Percentiles rank a stretch among this genome's conserved stretches.
Conservation (phyloP, 345 rosid genomes). For the Nasturtium officinale region DNA sequence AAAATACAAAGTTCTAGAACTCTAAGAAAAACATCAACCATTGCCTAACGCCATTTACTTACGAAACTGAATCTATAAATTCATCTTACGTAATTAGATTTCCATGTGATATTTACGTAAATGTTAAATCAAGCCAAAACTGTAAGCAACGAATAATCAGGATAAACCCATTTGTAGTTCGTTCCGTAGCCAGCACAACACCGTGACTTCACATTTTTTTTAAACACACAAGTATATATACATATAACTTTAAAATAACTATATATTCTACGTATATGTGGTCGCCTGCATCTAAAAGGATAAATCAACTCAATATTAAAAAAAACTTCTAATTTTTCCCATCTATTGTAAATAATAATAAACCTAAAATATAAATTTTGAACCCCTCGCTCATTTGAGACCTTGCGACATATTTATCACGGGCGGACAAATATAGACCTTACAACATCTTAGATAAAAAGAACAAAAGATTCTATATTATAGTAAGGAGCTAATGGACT, state of each 20-base stretch:
- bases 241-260: not conserved
- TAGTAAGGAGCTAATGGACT: not conserved
- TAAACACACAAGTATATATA: not conserved
- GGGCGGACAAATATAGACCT: not conserved
- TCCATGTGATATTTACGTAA: constrained; percentile 18
- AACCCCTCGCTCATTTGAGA: not conserved
- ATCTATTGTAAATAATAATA: too few relatives aligned
- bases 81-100: not conserved
- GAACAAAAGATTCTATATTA: not conserved
- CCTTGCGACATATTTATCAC: not conserved
- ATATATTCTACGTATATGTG: too few relatives aligned
- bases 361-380: not conserved
- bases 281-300: too few relatives aligned
- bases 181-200: constrained; percentile 13
- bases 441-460: not conserved
- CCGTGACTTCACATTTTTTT: not conserved
- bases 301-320: too few relatives aligned
- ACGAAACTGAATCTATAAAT: not conserved
- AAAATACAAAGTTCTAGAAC: not conserved
- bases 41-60: constrained; percentile 6
- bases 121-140: not conserved
- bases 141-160: constrained; percentile 23
- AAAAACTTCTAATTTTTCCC: too few relatives aligned
- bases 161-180: constrained; percentile 15
- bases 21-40: constrained; percentile 4